phyloP scores from a whole-genome alignment of 441 rosid species.

The Brassica hybrid region DNA sequence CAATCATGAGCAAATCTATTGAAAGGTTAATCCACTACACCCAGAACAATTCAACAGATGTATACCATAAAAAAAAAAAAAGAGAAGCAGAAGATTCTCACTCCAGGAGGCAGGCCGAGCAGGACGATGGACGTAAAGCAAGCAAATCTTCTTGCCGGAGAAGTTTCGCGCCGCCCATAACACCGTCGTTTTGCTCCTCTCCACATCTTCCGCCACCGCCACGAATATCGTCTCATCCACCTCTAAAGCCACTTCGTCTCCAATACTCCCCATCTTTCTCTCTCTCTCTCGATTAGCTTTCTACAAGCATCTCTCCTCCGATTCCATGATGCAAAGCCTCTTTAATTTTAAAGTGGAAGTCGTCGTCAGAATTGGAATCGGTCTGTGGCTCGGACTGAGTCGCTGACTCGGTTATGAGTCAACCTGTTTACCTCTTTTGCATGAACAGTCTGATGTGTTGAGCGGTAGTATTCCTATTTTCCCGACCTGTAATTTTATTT shows the following conservation, averaged over 20 bases:
- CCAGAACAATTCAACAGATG: slow-evolving; percentile 16
- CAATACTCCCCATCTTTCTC: slow-evolving; percentile 50
- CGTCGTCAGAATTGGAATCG: slow-evolving; percentile 40
- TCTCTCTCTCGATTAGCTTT: slow-evolving; percentile 5
- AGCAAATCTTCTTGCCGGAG: slow-evolving; percentile 68
- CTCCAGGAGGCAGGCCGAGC: slow-evolving; percentile 51
- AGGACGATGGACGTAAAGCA: slow-evolving; percentile 80
- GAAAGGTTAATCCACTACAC: no score
- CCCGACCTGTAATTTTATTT: slow-evolving; percentile 14
- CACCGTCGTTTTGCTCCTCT: slow-evolving; percentile 60
- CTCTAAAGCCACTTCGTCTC: slow-evolving; percentile 43
- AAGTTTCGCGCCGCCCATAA: slow-evolving; percentile 76
- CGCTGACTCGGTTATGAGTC: slow-evolving; percentile 41
- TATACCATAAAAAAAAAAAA: slow-evolving; percentile 7
- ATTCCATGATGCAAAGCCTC: slow-evolving; percentile 11
- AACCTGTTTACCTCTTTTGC: slow-evolving; percentile 31
- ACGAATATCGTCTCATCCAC: slow-evolving; percentile 73
- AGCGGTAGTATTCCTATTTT: slow-evolving; percentile 9
- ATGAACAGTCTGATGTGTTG: no score
- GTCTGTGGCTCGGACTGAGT: slow-evolving; percentile 28
- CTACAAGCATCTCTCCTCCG: background rate
- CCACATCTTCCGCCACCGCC: slow-evolving; percentile 73
- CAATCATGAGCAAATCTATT: slow-evolving; percentile 4
- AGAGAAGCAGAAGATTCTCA: slow-evolving; percentile 48
- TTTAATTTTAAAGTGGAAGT: slow-evolving; percentile 27